Conservation (phyloP, 441 rosid species). For the Eutrema salsugineum region DNA sequence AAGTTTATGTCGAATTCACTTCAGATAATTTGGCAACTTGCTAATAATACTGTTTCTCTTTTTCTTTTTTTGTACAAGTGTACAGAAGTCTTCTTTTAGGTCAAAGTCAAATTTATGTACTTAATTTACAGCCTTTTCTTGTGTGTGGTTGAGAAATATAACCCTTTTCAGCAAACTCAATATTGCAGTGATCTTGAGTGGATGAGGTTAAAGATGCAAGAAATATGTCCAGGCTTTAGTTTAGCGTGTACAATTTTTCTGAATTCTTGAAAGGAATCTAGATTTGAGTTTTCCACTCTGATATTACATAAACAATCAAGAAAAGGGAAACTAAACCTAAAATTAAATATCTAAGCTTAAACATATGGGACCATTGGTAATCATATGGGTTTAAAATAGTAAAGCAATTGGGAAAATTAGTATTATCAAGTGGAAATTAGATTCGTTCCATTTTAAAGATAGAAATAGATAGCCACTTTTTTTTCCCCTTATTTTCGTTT, state of each 20-base stretch:
- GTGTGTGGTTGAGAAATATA: slow-evolving; percentile 11
- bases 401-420: not conserved
- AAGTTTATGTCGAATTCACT: slow-evolving; percentile 5
- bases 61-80: slow-evolving; percentile 24
- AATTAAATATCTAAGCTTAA: not conserved
- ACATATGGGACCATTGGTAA: not conserved
- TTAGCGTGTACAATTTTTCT: not conserved
- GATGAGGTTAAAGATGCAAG: slow-evolving; percentile 11
- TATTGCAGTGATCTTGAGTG: not conserved
- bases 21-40: slow-evolving; percentile 25
- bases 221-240: not conserved
- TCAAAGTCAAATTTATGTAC: slow-evolving; percentile 29
- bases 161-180: slow-evolving; percentile 2
- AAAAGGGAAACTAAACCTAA: not conserved
- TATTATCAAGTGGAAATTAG: not conserved
- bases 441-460: not conserved
- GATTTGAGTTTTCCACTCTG: not conserved
- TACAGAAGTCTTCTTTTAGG: slow-evolving; percentile 17
- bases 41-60: slow-evolving; percentile 24
- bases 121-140: slow-evolving; percentile 9
- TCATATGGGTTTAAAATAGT: not conserved
- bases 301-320: not conserved
- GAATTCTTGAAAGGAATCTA: not conserved
- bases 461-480: not conserved
- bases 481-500: not conserved